Evolutionary conservation across 2,329 filamentous ascomycete species (phyloP).

Genomic region (Allantophomopsis lycopodina): DNA sequence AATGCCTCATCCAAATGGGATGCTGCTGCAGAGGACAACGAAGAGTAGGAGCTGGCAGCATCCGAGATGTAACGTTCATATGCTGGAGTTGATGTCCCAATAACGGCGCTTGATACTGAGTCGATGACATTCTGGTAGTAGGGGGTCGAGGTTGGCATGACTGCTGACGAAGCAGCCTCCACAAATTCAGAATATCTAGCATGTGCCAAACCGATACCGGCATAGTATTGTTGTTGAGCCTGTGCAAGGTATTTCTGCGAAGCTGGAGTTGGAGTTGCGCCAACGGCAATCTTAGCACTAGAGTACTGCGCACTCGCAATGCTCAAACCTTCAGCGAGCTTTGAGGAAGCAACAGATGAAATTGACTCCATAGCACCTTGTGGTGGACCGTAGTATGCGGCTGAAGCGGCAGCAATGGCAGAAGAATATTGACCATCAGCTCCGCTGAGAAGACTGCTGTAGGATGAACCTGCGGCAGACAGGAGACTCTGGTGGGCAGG

Average conservation of each 20-base stretch:
- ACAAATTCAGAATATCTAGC: conserved; percentile 68
- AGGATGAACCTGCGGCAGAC: conserved; percentile 8
- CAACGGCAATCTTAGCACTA: conserved; percentile 50
- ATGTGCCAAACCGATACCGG: conserved; percentile 65
- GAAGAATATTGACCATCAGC: conserved; percentile 11
- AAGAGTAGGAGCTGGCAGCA: conserved; percentile 9
- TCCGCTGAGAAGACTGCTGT: conserved; percentile 7
- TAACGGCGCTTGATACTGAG: conserved; percentile 9
- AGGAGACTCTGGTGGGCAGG: conserved; percentile 28
- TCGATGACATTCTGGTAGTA: conserved; percentile 19
- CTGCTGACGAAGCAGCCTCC: conserved; percentile 53
- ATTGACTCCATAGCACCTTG: conserved; percentile 39
- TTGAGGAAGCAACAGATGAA: conserved; percentile 55
- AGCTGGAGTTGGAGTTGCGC: conserved; percentile 39
- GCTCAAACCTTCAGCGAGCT: conserved; percentile 55
- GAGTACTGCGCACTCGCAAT: conserved; percentile 60
- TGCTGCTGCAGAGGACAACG: conserved; percentile 22
- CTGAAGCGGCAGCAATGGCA: conserved; percentile 22
- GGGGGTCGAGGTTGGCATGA: conserved; percentile 47
- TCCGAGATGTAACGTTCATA: conserved; percentile 11
- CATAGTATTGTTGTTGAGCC: conserved; percentile 58
- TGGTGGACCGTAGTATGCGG: conserved; percentile 18
- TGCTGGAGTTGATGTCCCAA: conserved; percentile 10
- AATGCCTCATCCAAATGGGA: conserved; percentile 24
- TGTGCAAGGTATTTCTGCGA: conserved; percentile 42